Percentiles rank a stretch among this genome's conserved stretches.
These are phyloP conservation scores for Botryosphaeria agaves DNA, from an alignment of 2,329 filamentous ascomycete genomes.

Conservation along the genomic window DNA sequence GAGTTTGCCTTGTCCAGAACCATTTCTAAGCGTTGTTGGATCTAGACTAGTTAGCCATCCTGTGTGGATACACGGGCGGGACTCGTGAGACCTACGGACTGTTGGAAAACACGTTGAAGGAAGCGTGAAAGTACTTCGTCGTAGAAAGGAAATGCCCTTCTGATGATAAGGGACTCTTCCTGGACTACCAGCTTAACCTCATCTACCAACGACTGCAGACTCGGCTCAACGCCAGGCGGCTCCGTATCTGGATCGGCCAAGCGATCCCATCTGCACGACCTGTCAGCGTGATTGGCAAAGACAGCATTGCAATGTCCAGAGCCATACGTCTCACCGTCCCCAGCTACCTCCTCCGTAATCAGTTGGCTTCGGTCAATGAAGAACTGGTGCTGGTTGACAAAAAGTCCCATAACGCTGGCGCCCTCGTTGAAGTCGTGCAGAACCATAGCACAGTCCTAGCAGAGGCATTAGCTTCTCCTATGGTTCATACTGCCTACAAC, in stretches of 20 bases:
- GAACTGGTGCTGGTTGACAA: slow-evolving; percentile 98
- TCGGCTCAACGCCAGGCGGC: slow-evolving; percentile 79
- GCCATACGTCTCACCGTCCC: slow-evolving; percentile 39
- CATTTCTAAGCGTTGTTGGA: slow-evolving; percentile 90
- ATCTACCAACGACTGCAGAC: slow-evolving; percentile 78
- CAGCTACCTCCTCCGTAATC: slow-evolving; percentile 66
- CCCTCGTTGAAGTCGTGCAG: slow-evolving; percentile 93
- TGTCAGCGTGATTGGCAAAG: too few species aligned
- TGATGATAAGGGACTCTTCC: slow-evolving; percentile 93
- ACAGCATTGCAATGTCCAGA: too few species aligned
- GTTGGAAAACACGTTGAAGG: slow-evolving; percentile 89
- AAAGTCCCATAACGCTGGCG: slow-evolving; percentile 83
- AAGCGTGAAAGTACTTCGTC: slow-evolving; percentile 89
- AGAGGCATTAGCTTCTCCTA: not conserved
- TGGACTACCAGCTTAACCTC: slow-evolving; percentile 93
- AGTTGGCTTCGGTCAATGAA: slow-evolving; percentile 94
- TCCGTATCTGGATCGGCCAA: slow-evolving; percentile 89
- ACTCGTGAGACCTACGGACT: slow-evolving; percentile 43
- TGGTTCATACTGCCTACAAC: not conserved
- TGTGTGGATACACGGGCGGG: too few species aligned
- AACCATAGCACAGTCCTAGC: slow-evolving; percentile 68
- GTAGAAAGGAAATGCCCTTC: slow-evolving; percentile 87
- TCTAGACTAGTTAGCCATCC: slow-evolving; percentile 15
- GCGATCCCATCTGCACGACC: slow-evolving; percentile 54
- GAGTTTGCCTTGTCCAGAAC: slow-evolving; percentile 88